Conservation (phyloP, 2,329 filamentous ascomycete species). For the Cladosporium sphaerospermum region DNA sequence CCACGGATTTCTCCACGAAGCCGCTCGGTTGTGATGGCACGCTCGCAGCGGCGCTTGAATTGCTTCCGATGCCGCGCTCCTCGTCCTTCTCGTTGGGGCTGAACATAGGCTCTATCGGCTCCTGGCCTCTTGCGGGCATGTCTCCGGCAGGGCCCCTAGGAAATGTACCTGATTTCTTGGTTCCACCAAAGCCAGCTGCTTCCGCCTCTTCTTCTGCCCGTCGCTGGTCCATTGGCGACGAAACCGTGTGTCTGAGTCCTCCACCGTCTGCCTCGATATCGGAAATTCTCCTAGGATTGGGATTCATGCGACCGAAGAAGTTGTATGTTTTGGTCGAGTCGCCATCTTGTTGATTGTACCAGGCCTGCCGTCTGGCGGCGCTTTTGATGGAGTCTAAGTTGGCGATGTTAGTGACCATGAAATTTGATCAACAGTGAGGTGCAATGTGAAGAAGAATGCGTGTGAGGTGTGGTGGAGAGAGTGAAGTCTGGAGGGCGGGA, state of each 20-base stretch:
- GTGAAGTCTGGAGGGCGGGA: neutral
- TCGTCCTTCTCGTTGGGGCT: conserved; percentile 15
- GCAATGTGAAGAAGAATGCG: neutral
- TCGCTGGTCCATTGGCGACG: conserved; percentile 15
- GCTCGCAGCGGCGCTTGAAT: neutral
- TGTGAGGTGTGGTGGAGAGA: neutral
- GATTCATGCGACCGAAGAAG: conserved; percentile 20
- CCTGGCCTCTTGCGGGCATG: conserved; percentile 1
- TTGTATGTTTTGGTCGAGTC: conserved; percentile 21
- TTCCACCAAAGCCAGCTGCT: conserved; percentile 6
- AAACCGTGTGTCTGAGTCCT: conserved; percentile 14
- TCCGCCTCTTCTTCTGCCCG: neutral
- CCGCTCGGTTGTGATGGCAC: conserved; percentile 8
- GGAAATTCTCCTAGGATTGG: conserved; percentile 9
- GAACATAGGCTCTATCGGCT: conserved; percentile 1
- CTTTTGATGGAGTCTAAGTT: conserved; percentile 24
- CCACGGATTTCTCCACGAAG: conserved; percentile 9
- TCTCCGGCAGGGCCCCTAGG: conserved; percentile 8
- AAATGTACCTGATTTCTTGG: conserved; percentile 20
- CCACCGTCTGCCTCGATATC: conserved; percentile 21
- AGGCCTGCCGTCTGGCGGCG: conserved; percentile 23
- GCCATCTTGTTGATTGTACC: conserved; percentile 22
- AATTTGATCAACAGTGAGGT: neutral
- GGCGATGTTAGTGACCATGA: conserved; percentile 2
- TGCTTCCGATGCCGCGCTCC: conserved; percentile 12